These are phyloP conservation scores for Stephania yunnanensis DNA, from an alignment of 164 flowering plant genomes.

Conservation along the genomic window DNA sequence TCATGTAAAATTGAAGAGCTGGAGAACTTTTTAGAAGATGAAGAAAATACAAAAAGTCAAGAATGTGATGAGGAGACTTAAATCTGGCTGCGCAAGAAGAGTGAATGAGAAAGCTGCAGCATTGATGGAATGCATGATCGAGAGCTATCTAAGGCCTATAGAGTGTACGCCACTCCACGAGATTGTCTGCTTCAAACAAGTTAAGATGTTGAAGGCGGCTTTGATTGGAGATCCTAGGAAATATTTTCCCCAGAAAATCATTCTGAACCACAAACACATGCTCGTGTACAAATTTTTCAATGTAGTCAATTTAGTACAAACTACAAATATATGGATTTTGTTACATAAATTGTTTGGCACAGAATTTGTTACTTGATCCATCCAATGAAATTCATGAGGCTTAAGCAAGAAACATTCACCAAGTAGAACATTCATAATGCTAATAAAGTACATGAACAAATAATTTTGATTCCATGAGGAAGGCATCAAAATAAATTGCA, in stretches of 20 bases:
- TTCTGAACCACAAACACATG: no score
- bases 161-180: conserved; percentile 70
- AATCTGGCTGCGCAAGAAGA: conserved; percentile 22
- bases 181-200: conserved; percentile 64
- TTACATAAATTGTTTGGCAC: no score
- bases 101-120: conserved; percentile 43
- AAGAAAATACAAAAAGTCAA: conserved; percentile 25
- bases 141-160: conserved; percentile 59
- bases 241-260: no score
- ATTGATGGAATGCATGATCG: conserved; percentile 40
- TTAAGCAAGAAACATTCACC: no score
- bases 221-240: conserved; percentile 83
- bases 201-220: conserved; percentile 60
- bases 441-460: neutral
- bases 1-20: conserved; percentile 57
- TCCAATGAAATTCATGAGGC: no score
- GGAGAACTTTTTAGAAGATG: conserved; percentile 30
- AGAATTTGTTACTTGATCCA: no score
- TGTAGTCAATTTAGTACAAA: no score
- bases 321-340: no score
- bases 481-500: neutral
- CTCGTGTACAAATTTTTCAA: no score
- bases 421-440: no score
- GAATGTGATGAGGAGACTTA: conserved; percentile 32
- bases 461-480: neutral